Evolutionary conservation across 2,329 filamentous ascomycete genomes (phyloP).

Genomic region (Arthrobotrys iridis): DNA sequence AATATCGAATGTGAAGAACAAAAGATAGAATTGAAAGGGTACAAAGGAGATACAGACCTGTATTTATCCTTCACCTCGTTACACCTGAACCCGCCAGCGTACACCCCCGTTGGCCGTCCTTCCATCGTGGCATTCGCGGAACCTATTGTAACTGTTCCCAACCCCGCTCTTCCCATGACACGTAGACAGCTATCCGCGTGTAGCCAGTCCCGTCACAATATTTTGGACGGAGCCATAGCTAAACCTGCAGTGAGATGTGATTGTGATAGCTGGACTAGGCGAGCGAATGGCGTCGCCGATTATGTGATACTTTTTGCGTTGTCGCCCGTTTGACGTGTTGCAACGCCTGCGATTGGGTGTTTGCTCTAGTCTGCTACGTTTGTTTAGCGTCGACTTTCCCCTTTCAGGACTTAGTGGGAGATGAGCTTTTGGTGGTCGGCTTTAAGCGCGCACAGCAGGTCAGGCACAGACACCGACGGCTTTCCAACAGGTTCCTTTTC

Average conservation of each 20-base stretch:
- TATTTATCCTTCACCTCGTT: slow-evolving; percentile 51
- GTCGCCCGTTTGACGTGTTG: slow-evolving; percentile 42
- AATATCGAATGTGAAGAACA: slow-evolving; percentile 10
- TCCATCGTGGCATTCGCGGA: slow-evolving; percentile 34
- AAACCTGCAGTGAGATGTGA: slow-evolving; percentile 49
- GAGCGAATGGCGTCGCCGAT: slow-evolving; percentile 43
- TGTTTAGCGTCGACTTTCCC: slow-evolving; percentile 23
- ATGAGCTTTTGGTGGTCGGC: slow-evolving; percentile 12
- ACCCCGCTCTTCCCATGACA: slow-evolving; percentile 46
- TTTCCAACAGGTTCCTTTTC: slow-evolving; percentile 41
- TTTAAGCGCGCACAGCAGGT: slow-evolving; percentile 22
- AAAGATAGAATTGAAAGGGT: background rate
- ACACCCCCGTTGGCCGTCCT: slow-evolving; percentile 2
- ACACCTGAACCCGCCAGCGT: slow-evolving; percentile 17
- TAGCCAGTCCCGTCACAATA: slow-evolving; percentile 53
- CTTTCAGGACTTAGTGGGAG: slow-evolving; percentile 21
- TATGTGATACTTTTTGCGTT: slow-evolving; percentile 49
- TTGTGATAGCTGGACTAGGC: slow-evolving; percentile 54
- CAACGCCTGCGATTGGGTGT: slow-evolving; percentile 18
- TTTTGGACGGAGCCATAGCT: slow-evolving; percentile 9
- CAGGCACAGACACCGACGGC: slow-evolving; percentile 26
- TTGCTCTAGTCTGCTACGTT: slow-evolving; percentile 15
- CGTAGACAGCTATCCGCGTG: slow-evolving; percentile 30
- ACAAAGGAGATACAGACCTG: slow-evolving; percentile 48
- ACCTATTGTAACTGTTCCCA: slow-evolving; percentile 15